Evolutionary conservation across 2,329 filamentous ascomycete species (phyloP).

Genomic region (Plectosphaerella plurivora): DNA sequence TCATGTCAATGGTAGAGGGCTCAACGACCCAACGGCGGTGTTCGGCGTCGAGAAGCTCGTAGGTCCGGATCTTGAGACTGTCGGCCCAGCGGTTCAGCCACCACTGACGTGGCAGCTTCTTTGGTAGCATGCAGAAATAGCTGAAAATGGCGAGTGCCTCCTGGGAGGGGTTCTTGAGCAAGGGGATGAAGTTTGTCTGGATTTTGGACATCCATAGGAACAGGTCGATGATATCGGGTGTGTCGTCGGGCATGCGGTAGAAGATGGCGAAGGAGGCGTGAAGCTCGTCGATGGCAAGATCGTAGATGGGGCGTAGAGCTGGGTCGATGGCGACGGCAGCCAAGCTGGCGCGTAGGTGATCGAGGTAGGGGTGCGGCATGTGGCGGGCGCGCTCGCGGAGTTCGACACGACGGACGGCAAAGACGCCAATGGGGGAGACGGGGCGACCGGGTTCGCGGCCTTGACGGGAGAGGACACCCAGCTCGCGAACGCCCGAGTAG

Average conservation of each 20-base stretch:
- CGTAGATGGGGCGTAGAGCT: conserved; percentile 19
- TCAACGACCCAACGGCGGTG: conserved; percentile 26
- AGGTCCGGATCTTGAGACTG: conserved; percentile 25
- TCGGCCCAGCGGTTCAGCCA: conserved; percentile 30
- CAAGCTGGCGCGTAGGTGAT: conserved; percentile 17
- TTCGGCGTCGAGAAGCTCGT: conserved; percentile 26
- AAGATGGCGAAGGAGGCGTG: conserved; percentile 23
- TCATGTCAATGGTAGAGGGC: conserved; percentile 1
- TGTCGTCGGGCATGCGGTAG: conserved; percentile 5
- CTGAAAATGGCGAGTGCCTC: conserved; percentile 27
- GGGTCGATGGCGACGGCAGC: conserved; percentile 5
- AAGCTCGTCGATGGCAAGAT: conserved; percentile 25
- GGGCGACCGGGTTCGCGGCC: conserved; percentile 6
- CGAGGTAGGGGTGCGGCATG: conserved; percentile 13
- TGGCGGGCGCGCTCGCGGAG: conserved; percentile 1
- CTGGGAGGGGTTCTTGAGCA: conserved; percentile 21
- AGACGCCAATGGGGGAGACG: conserved; percentile 9
- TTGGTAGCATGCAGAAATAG: conserved; percentile 25
- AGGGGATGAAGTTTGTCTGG: conserved; percentile 26
- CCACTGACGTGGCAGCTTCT: conserved; percentile 25
- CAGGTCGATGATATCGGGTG: conserved; percentile 28
- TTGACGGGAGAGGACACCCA: background rate
- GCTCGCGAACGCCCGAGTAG: conserved; percentile 9
- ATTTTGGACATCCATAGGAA: conserved; percentile 33
- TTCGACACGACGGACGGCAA: conserved; percentile 7